Base-by-base conservation (phyloP, 1,284 basidiomycete genomes). In the Boletellus dicymbophilus region DNA sequence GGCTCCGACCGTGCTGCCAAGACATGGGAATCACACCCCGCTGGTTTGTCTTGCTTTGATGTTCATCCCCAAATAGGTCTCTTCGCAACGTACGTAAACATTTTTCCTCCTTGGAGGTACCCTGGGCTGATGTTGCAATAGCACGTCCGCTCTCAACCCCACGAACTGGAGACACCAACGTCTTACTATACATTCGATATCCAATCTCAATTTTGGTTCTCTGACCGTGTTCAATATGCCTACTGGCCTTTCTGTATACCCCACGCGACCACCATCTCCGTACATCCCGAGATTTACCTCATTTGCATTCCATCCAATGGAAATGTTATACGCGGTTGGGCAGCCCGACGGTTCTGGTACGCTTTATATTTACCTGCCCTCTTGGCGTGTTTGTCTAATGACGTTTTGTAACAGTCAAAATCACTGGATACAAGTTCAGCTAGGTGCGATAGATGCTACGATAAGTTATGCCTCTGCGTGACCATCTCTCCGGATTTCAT, bases 41-140 rank as follows among this genome's bases (percentile, higher is more conserved):
- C 85, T 38, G 90, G 95, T 8, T 73, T 98, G 41, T 85, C 91
- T 23, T 82, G 87, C 3, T 88, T 98, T 59, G 94, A 95, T 55
- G 86, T 94, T 10, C 97, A 99, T 68, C 80, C 89, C 23, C 82
- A 88, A 44, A 81, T 93, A 0, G 85, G 87, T 26, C 87, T 99
- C 5, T 91, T 96, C 66, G 95, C 93, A 33, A 82, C 84, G 92
- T 95, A 63, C 69, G 92, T 79, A 13, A 42, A 42, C 40, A 8
- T 48, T 33, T 20, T 22, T 16, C 34, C 8, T 28, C 7, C 36
- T 8, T 23, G 7, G 21, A 18, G 27, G 23, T 13, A 8, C 12
- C 21, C 21, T 41, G 46, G 10, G 39, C 6, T 58, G 36, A 57
- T 48, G 15, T 31, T 36, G 28, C 43, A 44, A 12, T 53, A 90